Percentiles rank a stretch among this genome's conserved stretches.
Evolutionary conservation across 345 rosid species (phyloP).

Genomic region (Litchi chinensis): DNA sequence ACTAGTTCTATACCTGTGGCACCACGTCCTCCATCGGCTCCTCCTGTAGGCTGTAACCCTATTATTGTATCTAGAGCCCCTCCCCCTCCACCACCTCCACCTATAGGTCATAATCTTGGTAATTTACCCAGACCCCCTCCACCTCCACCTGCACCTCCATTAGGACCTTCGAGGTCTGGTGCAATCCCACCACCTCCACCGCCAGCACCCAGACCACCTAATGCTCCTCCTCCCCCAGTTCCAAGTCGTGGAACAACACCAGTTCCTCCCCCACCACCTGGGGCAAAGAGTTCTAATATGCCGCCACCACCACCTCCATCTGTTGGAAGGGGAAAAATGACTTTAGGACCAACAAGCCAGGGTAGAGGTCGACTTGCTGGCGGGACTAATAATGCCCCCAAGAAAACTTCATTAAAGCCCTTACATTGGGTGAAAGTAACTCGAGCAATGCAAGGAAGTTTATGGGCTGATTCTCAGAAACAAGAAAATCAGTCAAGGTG

Average conservation of each 20-base stretch:
- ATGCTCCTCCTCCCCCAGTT: constrained; percentile 65
- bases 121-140: constrained; percentile 37
- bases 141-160: constrained; percentile 46
- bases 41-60: constrained; percentile 1
- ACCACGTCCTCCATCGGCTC: constrained; percentile 25
- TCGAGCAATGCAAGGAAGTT: constrained; percentile 86
- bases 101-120: constrained; percentile 9
- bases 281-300: constrained; percentile 51
- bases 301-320: constrained; percentile 82
- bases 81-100: constrained; percentile 42
- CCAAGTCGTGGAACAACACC: constrained; percentile 35
- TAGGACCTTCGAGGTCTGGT: constrained; percentile 26
- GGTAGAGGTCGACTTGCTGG: constrained; percentile 62
- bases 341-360: constrained; percentile 38
- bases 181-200: constrained; percentile 48
- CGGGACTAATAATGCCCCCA: constrained; percentile 56
- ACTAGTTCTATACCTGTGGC: constrained; percentile 24
- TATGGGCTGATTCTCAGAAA: constrained; percentile 93
- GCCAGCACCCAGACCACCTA: constrained; percentile 55
- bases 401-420: constrained; percentile 75
- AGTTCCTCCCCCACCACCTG: constrained; percentile 54
- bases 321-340: constrained; percentile 60
- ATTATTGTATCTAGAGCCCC: constrained; percentile 18
- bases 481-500: constrained; percentile 85
- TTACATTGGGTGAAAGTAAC: constrained; percentile 98